Percentiles rank a stretch among this genome's conserved stretches.
phyloP scores from a whole-genome alignment of 306 rosid species.

The Glycyrrhiza uralensis region DNA sequence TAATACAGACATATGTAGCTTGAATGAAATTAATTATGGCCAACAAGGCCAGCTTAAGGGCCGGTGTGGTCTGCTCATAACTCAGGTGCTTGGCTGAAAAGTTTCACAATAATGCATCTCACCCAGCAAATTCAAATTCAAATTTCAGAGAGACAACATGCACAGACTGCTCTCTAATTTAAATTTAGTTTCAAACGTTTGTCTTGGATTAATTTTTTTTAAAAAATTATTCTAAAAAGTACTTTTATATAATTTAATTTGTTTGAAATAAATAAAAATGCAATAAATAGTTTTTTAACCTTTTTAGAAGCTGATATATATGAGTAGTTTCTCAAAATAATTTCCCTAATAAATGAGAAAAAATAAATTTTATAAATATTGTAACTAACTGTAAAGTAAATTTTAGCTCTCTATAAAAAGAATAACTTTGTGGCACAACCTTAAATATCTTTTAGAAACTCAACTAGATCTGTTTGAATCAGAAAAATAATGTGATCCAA shows the following conservation, averaged over 20 bases:
- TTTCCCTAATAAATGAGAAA: too few species aligned
- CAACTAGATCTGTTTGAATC: too few species aligned
- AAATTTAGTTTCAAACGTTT: neutral
- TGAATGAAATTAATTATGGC: slow-evolving; percentile 30
- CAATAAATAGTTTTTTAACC: too few species aligned
- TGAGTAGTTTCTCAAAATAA: too few species aligned
- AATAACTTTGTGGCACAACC: too few species aligned
- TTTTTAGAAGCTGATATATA: too few species aligned
- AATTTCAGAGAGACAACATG: neutral
- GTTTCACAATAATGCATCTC: slow-evolving; percentile 34
- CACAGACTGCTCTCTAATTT: neutral
- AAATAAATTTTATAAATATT: too few species aligned
- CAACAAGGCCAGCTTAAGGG: slow-evolving; percentile 49
- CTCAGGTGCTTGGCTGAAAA: slow-evolving; percentile 34
- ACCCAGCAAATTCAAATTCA: slow-evolving; percentile 29
- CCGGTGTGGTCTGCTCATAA: slow-evolving; percentile 16
- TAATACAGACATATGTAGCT: neutral
- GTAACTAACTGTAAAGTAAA: too few species aligned
- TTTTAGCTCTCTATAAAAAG: too few species aligned
- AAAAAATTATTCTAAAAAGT: neutral
- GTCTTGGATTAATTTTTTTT: neutral
- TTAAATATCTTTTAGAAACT: too few species aligned
- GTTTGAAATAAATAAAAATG: too few species aligned
- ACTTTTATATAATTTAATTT: neutral
- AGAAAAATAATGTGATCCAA: too few species aligned